Conservation (phyloP, 805 yeast genomes). For the Ogataea henricii region DNA sequence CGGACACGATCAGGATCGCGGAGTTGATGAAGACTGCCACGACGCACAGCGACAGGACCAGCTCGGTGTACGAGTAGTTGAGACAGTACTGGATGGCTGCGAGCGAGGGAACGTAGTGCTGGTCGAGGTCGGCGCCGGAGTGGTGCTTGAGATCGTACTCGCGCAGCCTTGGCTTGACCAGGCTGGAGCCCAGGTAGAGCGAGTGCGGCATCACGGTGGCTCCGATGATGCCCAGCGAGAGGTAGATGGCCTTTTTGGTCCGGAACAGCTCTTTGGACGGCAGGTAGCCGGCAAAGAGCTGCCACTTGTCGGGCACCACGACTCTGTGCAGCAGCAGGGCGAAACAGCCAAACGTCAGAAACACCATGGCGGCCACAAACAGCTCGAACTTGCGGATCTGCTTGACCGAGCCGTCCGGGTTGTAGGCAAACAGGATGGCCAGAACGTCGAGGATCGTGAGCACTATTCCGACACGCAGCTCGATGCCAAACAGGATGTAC, state of each 20-base stretch:
- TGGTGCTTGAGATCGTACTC: slow-evolving; percentile 62
- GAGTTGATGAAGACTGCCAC: slow-evolving; percentile 86
- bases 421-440: slow-evolving; percentile 74
- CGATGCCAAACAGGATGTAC: slow-evolving; percentile 73
- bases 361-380: slow-evolving; percentile 70
- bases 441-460: slow-evolving; percentile 82
- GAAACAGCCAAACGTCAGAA: slow-evolving; percentile 76
- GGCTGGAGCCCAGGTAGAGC: slow-evolving; percentile 78
- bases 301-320: slow-evolving; percentile 51
- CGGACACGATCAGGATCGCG: slow-evolving; percentile 80
- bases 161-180: slow-evolving; percentile 80
- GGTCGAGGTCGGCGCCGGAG: slow-evolving; percentile 22
- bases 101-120: slow-evolving; percentile 63
- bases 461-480: slow-evolving; percentile 72
- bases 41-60: slow-evolving; percentile 68
- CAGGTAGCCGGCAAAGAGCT: slow-evolving; percentile 64
- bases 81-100: slow-evolving; percentile 74
- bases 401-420: slow-evolving; percentile 72
- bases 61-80: slow-evolving; percentile 71
- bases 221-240: slow-evolving; percentile 83
- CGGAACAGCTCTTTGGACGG: slow-evolving; percentile 59
- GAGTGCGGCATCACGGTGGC: slow-evolving; percentile 97
- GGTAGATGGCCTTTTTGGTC: slow-evolving; percentile 67
- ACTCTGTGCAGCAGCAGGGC: slow-evolving; percentile 65
- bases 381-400: slow-evolving; percentile 77